phyloP scores from a whole-genome alignment of 495 filamentous ascomycete species.

The Rhypophila decipiens region DNA sequence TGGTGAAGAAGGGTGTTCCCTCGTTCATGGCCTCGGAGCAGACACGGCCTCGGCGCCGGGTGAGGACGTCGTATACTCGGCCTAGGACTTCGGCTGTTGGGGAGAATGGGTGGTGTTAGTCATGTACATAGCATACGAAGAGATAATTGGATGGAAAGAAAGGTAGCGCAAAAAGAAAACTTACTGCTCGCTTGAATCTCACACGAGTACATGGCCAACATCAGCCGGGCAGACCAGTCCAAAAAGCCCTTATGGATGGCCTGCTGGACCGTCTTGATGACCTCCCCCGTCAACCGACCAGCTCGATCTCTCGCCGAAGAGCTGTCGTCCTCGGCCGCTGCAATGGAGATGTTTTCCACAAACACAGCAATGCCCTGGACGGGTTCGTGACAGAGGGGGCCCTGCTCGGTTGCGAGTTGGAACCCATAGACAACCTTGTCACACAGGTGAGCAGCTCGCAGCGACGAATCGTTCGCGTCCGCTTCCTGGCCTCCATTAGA shows the following conservation, averaged over 20 bases:
- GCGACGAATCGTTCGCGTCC: slow-evolving; percentile 40
- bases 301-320: slow-evolving; percentile 58
- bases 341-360: slow-evolving; percentile 68
- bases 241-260: slow-evolving; percentile 84
- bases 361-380: slow-evolving; percentile 91
- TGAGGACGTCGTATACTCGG: slow-evolving; percentile 88
- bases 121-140: too few species aligned
- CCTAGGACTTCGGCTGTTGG: slow-evolving; percentile 80
- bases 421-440: slow-evolving; percentile 92
- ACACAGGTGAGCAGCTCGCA: slow-evolving; percentile 66
- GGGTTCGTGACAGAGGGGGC: slow-evolving; percentile 88
- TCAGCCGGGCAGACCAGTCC: slow-evolving; percentile 88
- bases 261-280: slow-evolving; percentile 79
- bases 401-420: slow-evolving; percentile 84
- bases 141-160: slow-evolving; percentile 8
- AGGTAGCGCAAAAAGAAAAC: slow-evolving; percentile 17
- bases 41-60: slow-evolving; percentile 82
- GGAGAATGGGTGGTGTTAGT: background rate
- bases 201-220: slow-evolving; percentile 97
- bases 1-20: slow-evolving; percentile 93
- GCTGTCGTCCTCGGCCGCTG: slow-evolving; percentile 44
- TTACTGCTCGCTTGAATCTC: slow-evolving; percentile 93
- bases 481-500: too few species aligned
- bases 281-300: slow-evolving; percentile 82
- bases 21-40: slow-evolving; percentile 87